phyloP scores from a whole-genome alignment of 2,329 filamentous ascomycete species.

The Pyrenophora graminea region DNA sequence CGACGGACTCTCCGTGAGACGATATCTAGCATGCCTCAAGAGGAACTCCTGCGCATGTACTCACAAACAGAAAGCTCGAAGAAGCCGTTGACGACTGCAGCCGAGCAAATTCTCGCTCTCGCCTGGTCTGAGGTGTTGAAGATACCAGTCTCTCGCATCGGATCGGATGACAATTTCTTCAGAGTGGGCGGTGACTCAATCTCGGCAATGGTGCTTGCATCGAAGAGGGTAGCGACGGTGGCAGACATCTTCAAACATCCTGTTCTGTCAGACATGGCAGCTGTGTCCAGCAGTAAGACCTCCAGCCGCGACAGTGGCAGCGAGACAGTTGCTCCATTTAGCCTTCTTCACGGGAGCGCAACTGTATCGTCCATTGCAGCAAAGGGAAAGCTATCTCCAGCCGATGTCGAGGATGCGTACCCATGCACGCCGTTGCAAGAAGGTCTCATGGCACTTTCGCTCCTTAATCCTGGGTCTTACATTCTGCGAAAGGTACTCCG shows the following conservation, averaged over 20 bases:
- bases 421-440: constrained; percentile 16
- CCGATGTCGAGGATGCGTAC: constrained; percentile 18
- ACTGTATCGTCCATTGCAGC: neutral
- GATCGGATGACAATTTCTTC: constrained; percentile 24
- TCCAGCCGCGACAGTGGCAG: neutral
- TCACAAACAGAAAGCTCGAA: constrained; percentile 2
- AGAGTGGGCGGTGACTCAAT: constrained; percentile 14
- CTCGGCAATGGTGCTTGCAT: constrained; percentile 6
- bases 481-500: constrained; percentile 53
- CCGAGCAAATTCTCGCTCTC: constrained; percentile 14
- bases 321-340: neutral
- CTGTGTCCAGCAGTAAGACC: neutral
- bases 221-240: neutral
- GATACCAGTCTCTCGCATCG: constrained; percentile 10
- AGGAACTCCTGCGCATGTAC: constrained; percentile 16
- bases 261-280: neutral
- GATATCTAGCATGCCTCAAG: constrained; percentile 5
- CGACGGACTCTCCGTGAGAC: neutral
- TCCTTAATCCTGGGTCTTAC: constrained; percentile 54
- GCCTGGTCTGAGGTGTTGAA: constrained; percentile 23
- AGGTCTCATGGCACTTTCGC: constrained; percentile 10
- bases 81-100: neutral
- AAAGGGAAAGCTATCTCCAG: neutral
- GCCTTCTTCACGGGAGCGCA: neutral
- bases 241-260: neutral